These are phyloP conservation scores for Amoebophrya sp. DNA, from an alignment of 169 alveolate genomes.

Conservation along the genomic window DNA sequence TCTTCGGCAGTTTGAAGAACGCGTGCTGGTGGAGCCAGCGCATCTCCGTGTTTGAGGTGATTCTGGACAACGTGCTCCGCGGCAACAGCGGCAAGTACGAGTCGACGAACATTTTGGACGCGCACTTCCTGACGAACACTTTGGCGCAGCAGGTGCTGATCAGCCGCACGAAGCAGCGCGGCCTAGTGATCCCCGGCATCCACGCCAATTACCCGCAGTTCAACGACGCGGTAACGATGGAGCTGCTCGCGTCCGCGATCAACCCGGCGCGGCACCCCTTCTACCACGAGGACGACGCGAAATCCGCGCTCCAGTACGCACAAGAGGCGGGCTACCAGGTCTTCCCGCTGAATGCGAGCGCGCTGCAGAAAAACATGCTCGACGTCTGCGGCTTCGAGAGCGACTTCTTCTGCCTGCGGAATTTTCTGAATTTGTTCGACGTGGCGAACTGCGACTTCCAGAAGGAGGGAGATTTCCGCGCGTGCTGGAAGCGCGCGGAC, in stretches of 20 bases:
- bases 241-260: background rate
- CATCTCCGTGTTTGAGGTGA: background rate
- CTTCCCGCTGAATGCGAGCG: background rate
- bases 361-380: background rate
- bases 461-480: background rate
- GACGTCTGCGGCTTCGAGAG: background rate
- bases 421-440: background rate
- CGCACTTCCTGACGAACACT: background rate
- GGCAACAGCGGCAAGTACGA: background rate
- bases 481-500: background rate
- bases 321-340: background rate
- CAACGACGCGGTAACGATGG: background rate
- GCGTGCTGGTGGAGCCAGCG: background rate
- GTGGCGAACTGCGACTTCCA: background rate
- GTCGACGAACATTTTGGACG: background rate
- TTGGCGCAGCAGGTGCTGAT: background rate
- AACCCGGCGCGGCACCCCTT: background rate
- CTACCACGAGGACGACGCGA: background rate
- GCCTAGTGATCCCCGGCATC: background rate
- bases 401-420: background rate
- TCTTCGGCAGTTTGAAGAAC: background rate
- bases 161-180: background rate
- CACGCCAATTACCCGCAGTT: background rate
- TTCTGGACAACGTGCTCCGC: background rate
- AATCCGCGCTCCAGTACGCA: background rate